phyloP scores from a whole-genome alignment of 2,329 filamentous ascomycete species.

The Zymoseptoria pseudotritici region DNA sequence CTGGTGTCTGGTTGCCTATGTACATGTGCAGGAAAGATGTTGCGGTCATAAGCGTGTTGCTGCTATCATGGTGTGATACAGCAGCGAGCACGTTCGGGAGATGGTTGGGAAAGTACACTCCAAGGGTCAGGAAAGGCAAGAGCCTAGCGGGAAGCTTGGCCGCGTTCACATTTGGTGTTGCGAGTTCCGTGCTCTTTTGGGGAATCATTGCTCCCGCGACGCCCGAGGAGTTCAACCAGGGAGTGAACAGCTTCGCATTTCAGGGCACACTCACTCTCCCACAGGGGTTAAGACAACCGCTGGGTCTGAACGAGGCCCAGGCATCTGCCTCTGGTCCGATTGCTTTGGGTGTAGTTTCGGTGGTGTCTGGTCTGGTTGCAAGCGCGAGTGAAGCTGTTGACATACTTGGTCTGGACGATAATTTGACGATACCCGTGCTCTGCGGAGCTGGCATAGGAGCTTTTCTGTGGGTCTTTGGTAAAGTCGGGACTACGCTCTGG shows the following conservation, averaged over 20 bases:
- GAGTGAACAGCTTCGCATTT: conserved; percentile 67
- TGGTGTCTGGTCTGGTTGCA: conserved; percentile 83
- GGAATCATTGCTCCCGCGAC: conserved; percentile 64
- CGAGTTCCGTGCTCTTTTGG: conserved; percentile 80
- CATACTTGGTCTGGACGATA: conserved; percentile 92
- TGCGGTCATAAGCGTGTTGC: conserved; percentile 76
- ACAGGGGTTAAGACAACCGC: conserved; percentile 44
- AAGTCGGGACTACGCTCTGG: background rate
- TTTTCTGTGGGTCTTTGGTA: conserved; percentile 75
- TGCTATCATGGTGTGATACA: conserved; percentile 97
- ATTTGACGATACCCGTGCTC: conserved; percentile 88
- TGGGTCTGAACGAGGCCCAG: conserved; percentile 55
- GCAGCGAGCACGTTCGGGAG: conserved; percentile 91
- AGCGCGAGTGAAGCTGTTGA: conserved; percentile 86
- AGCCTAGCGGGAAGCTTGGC: conserved; percentile 83
- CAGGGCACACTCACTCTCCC: conserved; percentile 69
- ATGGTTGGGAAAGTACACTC: conserved; percentile 82
- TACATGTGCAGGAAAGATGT: conserved; percentile 89
- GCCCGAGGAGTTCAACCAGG: conserved; percentile 30
- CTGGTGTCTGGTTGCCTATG: conserved; percentile 81
- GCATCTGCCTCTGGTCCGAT: conserved; percentile 60
- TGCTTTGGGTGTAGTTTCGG: conserved; percentile 71
- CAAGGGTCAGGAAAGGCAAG: conserved; percentile 77
- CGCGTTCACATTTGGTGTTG: conserved; percentile 74
- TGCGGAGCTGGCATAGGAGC: conserved; percentile 85